phyloP scores from a whole-genome alignment of 148 eudicot species.

The Chenopodium suecicum region DNA sequence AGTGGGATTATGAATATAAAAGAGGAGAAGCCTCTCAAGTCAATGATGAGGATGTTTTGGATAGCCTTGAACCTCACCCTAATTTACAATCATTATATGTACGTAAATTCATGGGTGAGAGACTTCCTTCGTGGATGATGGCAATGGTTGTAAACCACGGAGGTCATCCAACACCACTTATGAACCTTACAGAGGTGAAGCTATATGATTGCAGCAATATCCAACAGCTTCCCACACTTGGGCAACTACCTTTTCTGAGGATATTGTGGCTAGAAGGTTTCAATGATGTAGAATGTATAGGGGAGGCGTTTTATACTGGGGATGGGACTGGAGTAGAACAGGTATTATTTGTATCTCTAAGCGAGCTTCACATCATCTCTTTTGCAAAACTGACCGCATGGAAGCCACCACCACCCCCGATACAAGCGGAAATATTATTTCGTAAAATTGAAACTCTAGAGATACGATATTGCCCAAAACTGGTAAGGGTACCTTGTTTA shows the following conservation, averaged over 20 bases:
- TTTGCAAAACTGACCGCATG: not conserved
- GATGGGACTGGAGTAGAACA: no score
- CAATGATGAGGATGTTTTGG: constrained; percentile 18
- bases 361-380: no score
- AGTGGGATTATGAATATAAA: no score
- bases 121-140: not conserved
- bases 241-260: not conserved
- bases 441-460: not conserved
- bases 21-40: no score
- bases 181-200: not conserved
- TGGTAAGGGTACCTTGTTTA: not conserved
- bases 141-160: not conserved
- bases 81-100: no score
- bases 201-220: no score
- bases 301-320: not conserved
- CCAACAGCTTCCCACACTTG: constrained; percentile 1
- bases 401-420: not conserved
- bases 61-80: constrained; percentile 3
- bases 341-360: no score
- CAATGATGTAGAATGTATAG: not conserved
- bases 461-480: not conserved
- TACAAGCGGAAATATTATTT: not conserved
- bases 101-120: not conserved
- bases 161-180: no score
- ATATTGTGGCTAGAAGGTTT: not conserved